Percentiles rank a stretch among this genome's conserved stretches.
Conservation (phyloP, 805 yeast species). For the Schwanniomyces pseudopolymorphus region DNA sequence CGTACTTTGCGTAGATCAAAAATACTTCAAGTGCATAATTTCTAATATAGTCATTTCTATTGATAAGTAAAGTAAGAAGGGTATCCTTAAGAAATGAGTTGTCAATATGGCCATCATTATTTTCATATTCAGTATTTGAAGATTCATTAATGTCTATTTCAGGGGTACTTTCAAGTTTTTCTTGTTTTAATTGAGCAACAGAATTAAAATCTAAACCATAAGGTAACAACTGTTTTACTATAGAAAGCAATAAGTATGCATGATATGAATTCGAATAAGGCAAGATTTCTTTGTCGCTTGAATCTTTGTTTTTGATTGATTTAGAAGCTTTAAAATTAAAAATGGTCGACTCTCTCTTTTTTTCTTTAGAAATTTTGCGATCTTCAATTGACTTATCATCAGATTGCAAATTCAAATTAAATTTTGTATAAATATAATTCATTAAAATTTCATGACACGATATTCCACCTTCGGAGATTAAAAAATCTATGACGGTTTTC, state of each 20-base stretch:
- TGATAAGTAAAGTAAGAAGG: conserved; percentile 31
- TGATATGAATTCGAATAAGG: conserved; percentile 39
- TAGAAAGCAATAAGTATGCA: conserved; percentile 24
- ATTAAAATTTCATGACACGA: conserved; percentile 37
- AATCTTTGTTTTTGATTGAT: conserved; percentile 15
- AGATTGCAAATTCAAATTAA: conserved; percentile 12
- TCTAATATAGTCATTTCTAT: conserved; percentile 32
- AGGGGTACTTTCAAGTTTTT: conserved; percentile 7
- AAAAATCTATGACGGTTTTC: conserved; percentile 24
- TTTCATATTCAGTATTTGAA: conserved; percentile 9
- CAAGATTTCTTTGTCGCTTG: conserved; percentile 14
- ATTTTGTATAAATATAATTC: conserved; percentile 27
- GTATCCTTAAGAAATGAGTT: conserved; percentile 27
- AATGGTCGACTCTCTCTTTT: conserved; percentile 21
- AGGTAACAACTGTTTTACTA: conserved; percentile 32
- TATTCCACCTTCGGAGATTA: conserved; percentile 38
- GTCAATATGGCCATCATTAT: conserved; percentile 2
- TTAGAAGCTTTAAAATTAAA: conserved; percentile 26
- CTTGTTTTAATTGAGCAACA: conserved; percentile 9
- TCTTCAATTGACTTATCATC: background rate
- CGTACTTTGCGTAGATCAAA: conserved; percentile 25
- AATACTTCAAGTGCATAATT: conserved; percentile 34
- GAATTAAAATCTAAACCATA: conserved; percentile 35
- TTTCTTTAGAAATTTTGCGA: conserved; percentile 5
- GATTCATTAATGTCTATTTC: background rate